phyloP scores from a whole-genome alignment of 73 alveolate species.

The Blepharisma japonicum region DNA sequence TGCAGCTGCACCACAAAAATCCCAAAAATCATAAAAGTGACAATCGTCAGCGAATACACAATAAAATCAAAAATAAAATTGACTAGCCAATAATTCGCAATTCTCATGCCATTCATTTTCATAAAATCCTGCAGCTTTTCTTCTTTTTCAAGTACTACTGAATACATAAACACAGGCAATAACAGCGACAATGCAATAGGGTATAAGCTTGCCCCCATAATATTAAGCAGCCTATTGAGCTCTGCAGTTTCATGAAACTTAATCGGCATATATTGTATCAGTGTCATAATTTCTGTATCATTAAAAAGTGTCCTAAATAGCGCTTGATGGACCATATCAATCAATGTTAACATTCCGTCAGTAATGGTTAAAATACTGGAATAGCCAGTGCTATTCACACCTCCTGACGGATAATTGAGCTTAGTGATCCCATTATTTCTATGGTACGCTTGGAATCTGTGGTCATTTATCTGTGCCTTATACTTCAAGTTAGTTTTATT shows the following conservation, averaged over 20 bases:
- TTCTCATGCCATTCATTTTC: conserved; percentile 97
- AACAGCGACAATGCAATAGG: conserved; percentile 85
- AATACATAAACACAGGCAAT: conserved; percentile 92
- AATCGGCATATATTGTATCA: conserved; percentile 90
- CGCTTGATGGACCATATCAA: conserved; percentile 84
- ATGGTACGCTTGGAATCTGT: conserved; percentile 86
- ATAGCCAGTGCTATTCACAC: too few relatives aligned
- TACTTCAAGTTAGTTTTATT: neutral
- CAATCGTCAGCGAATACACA: conserved; percentile 63
- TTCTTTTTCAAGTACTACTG: conserved; percentile 94
- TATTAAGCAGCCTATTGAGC: conserved; percentile 71
- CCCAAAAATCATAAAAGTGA: conserved; percentile 70
- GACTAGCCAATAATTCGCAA: conserved; percentile 90
- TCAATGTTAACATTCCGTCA: conserved; percentile 67
- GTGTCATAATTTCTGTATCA: conserved; percentile 71
- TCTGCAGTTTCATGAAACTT: conserved; percentile 78
- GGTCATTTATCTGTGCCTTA: conserved; percentile 85
- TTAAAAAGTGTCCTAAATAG: conserved; percentile 75
- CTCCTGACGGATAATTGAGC: conserved; percentile 23
- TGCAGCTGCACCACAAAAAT: conserved; percentile 61
- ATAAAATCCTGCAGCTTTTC: conserved; percentile 88
- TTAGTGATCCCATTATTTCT: conserved; percentile 92
- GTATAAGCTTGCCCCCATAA: conserved; percentile 76
- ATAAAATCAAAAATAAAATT: conserved; percentile 65
- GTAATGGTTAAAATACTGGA: conserved; percentile 50